These are phyloP conservation scores for Trametes sanguinea DNA, from an alignment of 768 basidiomycete species.

Conservation along the genomic window DNA sequence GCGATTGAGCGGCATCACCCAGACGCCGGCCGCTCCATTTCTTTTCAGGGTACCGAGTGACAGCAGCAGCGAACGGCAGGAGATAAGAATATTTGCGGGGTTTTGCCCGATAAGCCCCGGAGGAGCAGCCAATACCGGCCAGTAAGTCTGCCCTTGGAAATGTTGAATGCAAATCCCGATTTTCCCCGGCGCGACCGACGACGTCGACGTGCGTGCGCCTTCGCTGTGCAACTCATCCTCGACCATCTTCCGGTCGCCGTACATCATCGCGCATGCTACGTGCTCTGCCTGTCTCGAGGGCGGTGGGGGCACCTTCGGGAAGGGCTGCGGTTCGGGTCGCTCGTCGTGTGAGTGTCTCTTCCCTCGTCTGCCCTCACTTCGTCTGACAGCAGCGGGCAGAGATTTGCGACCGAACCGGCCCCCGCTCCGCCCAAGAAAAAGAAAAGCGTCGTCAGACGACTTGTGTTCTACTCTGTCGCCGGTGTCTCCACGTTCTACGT, in stretches of 20 bases:
- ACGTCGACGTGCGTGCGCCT: slow-evolving; percentile 14
- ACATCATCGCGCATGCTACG: slow-evolving; percentile 46
- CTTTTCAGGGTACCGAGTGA: neutral
- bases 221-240: slow-evolving; percentile 24
- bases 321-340: slow-evolving; percentile 52
- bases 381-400: slow-evolving; percentile 42
- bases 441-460: slow-evolving; percentile 53
- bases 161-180: slow-evolving; percentile 19
- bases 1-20: neutral
- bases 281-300: slow-evolving; percentile 57
- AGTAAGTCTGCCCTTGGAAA: slow-evolving; percentile 7
- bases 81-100: slow-evolving; percentile 1
- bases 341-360: slow-evolving; percentile 53
- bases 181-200: slow-evolving; percentile 12
- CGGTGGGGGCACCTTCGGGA: slow-evolving; percentile 44
- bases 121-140: neutral
- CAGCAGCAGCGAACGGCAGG: neutral
- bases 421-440: slow-evolving; percentile 50
- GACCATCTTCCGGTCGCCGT: slow-evolving; percentile 22
- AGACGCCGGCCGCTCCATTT: slow-evolving; percentile 9
- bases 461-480: slow-evolving; percentile 69
- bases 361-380: slow-evolving; percentile 2
- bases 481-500: slow-evolving; percentile 79
- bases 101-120: neutral
- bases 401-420: slow-evolving; percentile 60